phyloP scores from a whole-genome alignment of 495 filamentous ascomycete genomes.

The Neurospora discreta region DNA sequence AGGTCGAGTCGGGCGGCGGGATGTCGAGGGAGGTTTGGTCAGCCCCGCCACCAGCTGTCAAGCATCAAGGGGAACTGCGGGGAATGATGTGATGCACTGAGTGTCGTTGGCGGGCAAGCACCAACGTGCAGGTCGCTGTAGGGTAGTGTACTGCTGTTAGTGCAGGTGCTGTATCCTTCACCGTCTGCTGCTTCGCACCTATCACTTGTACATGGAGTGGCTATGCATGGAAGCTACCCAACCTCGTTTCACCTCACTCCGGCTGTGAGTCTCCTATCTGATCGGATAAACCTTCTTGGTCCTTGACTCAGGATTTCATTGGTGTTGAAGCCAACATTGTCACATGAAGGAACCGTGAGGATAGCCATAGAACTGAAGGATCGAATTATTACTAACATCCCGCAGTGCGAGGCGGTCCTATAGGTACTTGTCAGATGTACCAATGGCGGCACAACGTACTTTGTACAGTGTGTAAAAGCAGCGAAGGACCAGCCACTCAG shows the following conservation, averaged over 20 bases:
- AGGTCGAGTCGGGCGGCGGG: not conserved
- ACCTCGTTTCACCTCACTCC: not conserved
- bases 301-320: not conserved
- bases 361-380: not conserved
- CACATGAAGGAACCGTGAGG: not conserved
- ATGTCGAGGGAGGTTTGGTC: not conserved
- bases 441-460: not conserved
- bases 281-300: not conserved
- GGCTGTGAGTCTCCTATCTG: not conserved
- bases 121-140: not conserved
- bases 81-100: slow-evolving; percentile 8
- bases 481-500: not conserved
- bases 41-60: slow-evolving; percentile 10
- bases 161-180: not conserved
- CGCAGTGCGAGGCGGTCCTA: no score
- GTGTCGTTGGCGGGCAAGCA: not conserved
- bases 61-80: not conserved
- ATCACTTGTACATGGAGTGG: not conserved
- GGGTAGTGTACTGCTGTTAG: not conserved
- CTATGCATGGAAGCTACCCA: not conserved
- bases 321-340: no score
- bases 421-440: not conserved
- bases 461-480: not conserved
- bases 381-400: not conserved
- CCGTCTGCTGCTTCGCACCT: not conserved